Percentiles rank a stretch among this genome's conserved stretches.
These are phyloP conservation scores for Candida neerlandica DNA, from an alignment of 1,139 yeast genomes.

Conservation along the genomic window DNA sequence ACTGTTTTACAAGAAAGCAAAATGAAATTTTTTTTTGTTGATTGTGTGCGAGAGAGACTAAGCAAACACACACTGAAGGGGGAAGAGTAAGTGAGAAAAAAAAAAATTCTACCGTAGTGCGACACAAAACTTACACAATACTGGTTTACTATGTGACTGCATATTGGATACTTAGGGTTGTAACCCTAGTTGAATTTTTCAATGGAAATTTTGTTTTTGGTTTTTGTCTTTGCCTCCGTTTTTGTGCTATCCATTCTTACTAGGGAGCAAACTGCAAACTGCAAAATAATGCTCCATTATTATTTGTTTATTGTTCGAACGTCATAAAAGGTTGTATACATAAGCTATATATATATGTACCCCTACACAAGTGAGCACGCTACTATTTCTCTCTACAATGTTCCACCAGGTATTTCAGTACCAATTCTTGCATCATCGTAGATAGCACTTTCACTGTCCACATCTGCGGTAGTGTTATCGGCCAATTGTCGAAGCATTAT, in stretches of 20 bases:
- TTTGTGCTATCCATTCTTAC: neutral
- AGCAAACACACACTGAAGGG: neutral
- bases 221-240: neutral
- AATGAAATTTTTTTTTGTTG: slow-evolving; percentile 13
- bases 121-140: neutral
- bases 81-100: neutral
- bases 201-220: no score
- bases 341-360: no score
- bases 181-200: slow-evolving; percentile 2
- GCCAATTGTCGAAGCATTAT: slow-evolving; percentile 90
- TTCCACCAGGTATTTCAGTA: slow-evolving; percentile 59
- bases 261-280: neutral
- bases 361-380: neutral
- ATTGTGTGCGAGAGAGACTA: neutral
- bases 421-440: slow-evolving; percentile 49
- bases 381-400: slow-evolving; percentile 28
- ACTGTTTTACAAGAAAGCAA: neutral
- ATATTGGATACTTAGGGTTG: slow-evolving; percentile 1
- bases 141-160: slow-evolving; percentile 1
- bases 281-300: neutral
- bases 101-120: neutral
- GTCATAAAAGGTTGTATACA: neutral
- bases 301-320: neutral
- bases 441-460: slow-evolving; percentile 35
- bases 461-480: slow-evolving; percentile 24